A percentile compares a stretch with the other conserved stretches of the same genome.
phyloP scores from a whole-genome alignment of 2,329 filamentous ascomycete species.

The Paecilomyces variotii region DNA sequence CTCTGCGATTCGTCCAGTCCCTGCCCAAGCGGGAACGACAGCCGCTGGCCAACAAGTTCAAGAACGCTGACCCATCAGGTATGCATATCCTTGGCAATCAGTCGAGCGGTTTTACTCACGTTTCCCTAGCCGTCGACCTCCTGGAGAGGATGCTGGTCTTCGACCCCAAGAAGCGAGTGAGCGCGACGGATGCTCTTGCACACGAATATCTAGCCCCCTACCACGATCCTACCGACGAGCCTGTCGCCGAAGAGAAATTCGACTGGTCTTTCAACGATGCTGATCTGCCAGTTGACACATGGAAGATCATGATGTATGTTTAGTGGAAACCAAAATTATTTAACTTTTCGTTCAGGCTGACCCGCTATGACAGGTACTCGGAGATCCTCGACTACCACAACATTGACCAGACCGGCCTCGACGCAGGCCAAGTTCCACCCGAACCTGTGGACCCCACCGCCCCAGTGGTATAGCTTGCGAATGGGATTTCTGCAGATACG shows the following conservation, averaged over 20 bases:
- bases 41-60: slow-evolving; percentile 81
- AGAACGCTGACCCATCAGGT: slow-evolving; percentile 84
- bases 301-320: slow-evolving; percentile 99
- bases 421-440: slow-evolving; percentile 22
- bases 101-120: slow-evolving; percentile 5
- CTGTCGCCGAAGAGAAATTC: slow-evolving; percentile 91
- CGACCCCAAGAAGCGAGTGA: slow-evolving; percentile 91
- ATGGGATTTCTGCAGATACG: not conserved
- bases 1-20: slow-evolving; percentile 92
- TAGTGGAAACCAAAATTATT: not conserved
- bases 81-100: slow-evolving; percentile 21
- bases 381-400: slow-evolving; percentile 99
- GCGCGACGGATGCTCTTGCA: slow-evolving; percentile 73
- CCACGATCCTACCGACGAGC: slow-evolving; percentile 95
- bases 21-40: slow-evolving; percentile 90
- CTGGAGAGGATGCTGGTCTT: slow-evolving; percentile 97
- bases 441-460: slow-evolving; percentile 10
- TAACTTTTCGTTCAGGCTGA: slow-evolving; percentile 3
- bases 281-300: slow-evolving; percentile 94
- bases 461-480: not conserved
- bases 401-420: slow-evolving; percentile 51
- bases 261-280: slow-evolving; percentile 99
- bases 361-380: slow-evolving; percentile 64
- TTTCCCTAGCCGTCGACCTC: slow-evolving; percentile 68
- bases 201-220: slow-evolving; percentile 95